Percentiles rank a stretch among this genome's conserved stretches.
phyloP scores from a whole-genome alignment of 1,139 yeast genomes.

The Hanseniaspora sp. region DNA sequence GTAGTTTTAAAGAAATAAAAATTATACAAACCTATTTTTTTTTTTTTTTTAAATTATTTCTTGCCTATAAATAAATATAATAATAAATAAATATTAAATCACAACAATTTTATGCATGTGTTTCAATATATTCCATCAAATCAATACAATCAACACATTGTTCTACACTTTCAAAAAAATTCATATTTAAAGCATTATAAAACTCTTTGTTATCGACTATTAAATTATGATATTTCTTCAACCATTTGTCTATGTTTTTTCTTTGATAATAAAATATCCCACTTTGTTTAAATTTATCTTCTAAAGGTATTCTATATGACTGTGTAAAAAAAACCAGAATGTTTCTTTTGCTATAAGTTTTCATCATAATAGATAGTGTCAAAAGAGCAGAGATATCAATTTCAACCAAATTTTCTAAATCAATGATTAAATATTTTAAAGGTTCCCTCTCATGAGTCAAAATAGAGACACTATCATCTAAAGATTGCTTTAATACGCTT shows the following conservation, averaged over 20 bases:
- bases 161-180: conserved; percentile 15
- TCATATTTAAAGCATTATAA: background rate
- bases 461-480: conserved; percentile 31
- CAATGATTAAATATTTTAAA: conserved; percentile 65
- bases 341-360: conserved; percentile 43
- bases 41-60: no score
- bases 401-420: conserved; percentile 74
- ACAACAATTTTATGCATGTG: background rate
- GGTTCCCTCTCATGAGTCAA: conserved; percentile 75
- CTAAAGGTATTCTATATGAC: conserved; percentile 6
- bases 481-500: background rate
- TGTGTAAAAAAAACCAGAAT: conserved; percentile 51
- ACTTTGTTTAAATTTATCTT: conserved; percentile 13
- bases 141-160: conserved; percentile 15
- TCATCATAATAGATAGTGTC: conserved; percentile 51
- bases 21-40: no score
- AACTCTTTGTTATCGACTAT: background rate
- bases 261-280: conserved; percentile 11
- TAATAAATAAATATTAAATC: background rate
- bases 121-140: conserved; percentile 15
- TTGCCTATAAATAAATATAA: background rate
- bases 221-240: background rate
- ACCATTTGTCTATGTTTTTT: conserved; percentile 7
- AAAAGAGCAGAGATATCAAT: conserved; percentile 83
- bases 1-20: no score